Percentiles rank a stretch among this genome's conserved stretches.
phyloP scores from a whole-genome alignment of 495 filamentous ascomycete genomes.

The Hyaloscypha bicolor region DNA sequence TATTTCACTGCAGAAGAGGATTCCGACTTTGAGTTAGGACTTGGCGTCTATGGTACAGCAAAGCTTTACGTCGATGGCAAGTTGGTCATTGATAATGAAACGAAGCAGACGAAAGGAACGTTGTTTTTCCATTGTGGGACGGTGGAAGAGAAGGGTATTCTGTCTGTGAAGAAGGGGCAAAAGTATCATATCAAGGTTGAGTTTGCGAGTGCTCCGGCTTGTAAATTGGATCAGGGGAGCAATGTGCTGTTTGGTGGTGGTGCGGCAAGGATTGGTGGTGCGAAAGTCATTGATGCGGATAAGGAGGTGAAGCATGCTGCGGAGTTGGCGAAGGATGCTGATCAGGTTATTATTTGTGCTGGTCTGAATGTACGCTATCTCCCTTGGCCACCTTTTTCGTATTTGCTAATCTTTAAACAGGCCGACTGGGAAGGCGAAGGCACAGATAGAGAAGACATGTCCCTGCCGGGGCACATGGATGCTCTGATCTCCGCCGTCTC shows the following conservation, averaged over 20 bases:
- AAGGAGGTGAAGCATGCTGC: conserved; percentile 65
- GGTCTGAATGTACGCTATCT: conserved; percentile 70
- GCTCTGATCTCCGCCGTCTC: conserved; percentile 60
- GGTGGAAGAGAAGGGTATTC: conserved; percentile 59
- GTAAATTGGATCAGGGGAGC: conserved; percentile 53
- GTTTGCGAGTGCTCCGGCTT: conserved; percentile 66
- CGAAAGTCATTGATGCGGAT: conserved; percentile 57
- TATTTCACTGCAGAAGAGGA: conserved; percentile 58
- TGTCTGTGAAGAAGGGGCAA: conserved; percentile 59
- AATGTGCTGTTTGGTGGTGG: conserved; percentile 61
- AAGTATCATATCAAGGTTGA: conserved; percentile 63
- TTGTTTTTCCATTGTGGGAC: conserved; percentile 65
- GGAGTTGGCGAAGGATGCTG: conserved; percentile 59
- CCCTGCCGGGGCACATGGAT: conserved; percentile 54
- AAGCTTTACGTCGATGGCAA: conserved; percentile 66
- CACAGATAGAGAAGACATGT: conserved; percentile 43
- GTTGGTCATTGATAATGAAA: conserved; percentile 67
- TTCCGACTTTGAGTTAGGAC: conserved; percentile 55
- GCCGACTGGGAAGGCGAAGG: conserved; percentile 52
- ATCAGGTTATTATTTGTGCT: conserved; percentile 70
- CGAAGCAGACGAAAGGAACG: conserved; percentile 60
- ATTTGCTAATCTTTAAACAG: conserved; percentile 56
- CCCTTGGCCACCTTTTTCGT: conserved; percentile 59
- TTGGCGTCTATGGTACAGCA: conserved; percentile 69
- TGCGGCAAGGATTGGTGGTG: conserved; percentile 65